Evolutionary conservation across 2,329 filamentous ascomycete genomes (phyloP).

Genomic region (Cordyceps farinosa): DNA sequence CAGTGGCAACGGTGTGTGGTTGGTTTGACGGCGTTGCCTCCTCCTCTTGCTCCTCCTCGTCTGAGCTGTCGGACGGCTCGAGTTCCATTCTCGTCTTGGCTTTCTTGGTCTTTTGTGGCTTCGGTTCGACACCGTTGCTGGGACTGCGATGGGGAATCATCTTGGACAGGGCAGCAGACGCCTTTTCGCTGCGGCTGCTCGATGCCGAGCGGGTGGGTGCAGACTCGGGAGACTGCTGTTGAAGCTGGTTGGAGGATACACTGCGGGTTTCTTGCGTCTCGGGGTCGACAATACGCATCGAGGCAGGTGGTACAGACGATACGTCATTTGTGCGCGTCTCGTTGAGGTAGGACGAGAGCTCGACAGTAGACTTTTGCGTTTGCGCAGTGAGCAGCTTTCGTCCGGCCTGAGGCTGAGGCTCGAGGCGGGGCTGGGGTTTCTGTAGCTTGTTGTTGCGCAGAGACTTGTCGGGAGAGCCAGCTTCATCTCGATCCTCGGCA

Average conservation of each 20-base stretch:
- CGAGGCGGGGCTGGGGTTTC: slow-evolving; percentile 56
- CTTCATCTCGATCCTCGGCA: slow-evolving; percentile 44
- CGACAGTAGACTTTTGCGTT: slow-evolving; percentile 34
- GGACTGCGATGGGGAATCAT: slow-evolving; percentile 34
- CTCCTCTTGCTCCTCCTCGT: slow-evolving; percentile 21
- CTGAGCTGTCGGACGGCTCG: slow-evolving; percentile 66
- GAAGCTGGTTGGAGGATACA: slow-evolving; percentile 30
- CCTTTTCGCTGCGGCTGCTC: slow-evolving; percentile 24
- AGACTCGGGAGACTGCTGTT: slow-evolving; percentile 25
- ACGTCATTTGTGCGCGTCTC: slow-evolving; percentile 49
- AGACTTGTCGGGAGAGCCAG: slow-evolving; percentile 47
- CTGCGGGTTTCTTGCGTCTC: slow-evolving; percentile 44
- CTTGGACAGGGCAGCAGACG: slow-evolving; percentile 35
- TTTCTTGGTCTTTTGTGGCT: slow-evolving; percentile 46
- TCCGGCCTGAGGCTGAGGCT: slow-evolving; percentile 37
- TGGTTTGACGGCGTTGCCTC: slow-evolving; percentile 17
- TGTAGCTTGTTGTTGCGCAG: slow-evolving; percentile 68
- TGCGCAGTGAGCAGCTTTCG: slow-evolving; percentile 35
- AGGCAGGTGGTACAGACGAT: slow-evolving; percentile 53
- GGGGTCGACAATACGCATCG: slow-evolving; percentile 57
- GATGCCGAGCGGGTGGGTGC: slow-evolving; percentile 31
- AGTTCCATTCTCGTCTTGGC: slow-evolving; percentile 62
- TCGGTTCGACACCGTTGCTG: slow-evolving; percentile 43
- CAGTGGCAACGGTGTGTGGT: slow-evolving; percentile 27
- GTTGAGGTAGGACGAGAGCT: slow-evolving; percentile 41